These are phyloP conservation scores for Kodamaea kaohsiungensis DNA, from an alignment of 805 yeast species.

Conservation along the genomic window DNA sequence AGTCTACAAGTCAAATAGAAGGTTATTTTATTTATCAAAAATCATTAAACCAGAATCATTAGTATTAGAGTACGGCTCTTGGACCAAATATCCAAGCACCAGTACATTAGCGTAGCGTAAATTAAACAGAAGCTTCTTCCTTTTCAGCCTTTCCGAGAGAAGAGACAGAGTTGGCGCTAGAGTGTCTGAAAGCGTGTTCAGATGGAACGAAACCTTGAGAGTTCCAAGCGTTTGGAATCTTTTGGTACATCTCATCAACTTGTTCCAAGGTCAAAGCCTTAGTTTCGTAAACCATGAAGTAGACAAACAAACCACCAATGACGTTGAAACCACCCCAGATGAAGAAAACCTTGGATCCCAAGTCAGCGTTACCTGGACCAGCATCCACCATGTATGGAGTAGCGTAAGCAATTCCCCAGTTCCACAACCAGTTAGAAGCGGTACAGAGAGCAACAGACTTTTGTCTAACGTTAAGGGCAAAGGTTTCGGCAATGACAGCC, in stretches of 20 bases:
- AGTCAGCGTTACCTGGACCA: constrained; percentile 40
- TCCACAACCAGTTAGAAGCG: constrained; percentile 45
- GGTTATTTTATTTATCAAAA: not conserved
- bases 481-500: constrained; percentile 41
- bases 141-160: constrained; percentile 27
- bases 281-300: constrained; percentile 38
- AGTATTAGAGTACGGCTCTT: not conserved
- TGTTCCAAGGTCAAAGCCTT: constrained; percentile 44
- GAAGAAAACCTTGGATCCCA: constrained; percentile 43
- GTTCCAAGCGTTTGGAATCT: constrained; percentile 34
- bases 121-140: constrained; percentile 16
- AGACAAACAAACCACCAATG: constrained; percentile 34
- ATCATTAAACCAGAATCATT: constrained; percentile 3
- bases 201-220: constrained; percentile 33
- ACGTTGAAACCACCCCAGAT: constrained; percentile 45
- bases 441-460: constrained; percentile 42
- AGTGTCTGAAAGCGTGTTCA: constrained; percentile 36
- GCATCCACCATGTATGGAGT: constrained; percentile 44
- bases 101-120: not conserved
- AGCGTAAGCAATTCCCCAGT: constrained; percentile 43
- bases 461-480: constrained; percentile 39
- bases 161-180: constrained; percentile 14
- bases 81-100: not conserved
- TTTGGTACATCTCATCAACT: constrained; percentile 40
- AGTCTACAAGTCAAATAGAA: not conserved